Conservation (phyloP, 2,329 filamentous ascomycete species). For the Drechslerella coelobrocha region DNA sequence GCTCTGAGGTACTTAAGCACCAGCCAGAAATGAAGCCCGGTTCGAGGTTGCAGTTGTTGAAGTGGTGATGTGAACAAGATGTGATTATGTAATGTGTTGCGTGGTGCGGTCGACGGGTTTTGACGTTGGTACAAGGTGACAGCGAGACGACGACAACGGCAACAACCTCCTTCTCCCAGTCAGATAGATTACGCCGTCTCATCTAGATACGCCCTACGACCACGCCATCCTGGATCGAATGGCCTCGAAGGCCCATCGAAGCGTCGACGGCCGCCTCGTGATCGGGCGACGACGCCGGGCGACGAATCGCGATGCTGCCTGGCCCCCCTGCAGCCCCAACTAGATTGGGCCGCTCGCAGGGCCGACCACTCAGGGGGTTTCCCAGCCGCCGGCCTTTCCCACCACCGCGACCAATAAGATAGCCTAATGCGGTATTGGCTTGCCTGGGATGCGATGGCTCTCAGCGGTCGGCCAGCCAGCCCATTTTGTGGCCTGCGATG, state of each 20-base stretch:
- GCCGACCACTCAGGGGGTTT: not conserved
- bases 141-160: no score
- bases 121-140: no score
- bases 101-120: no score
- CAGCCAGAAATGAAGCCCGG: no score
- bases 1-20: no score
- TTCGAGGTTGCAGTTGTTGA: no score
- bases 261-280: not conserved
- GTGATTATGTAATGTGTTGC: no score
- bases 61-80: no score
- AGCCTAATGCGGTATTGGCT: not conserved
- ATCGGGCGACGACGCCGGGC: not conserved
- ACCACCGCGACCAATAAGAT: not conserved
- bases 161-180: no score
- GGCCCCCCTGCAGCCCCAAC: not conserved
- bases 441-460: conserved; percentile 26
- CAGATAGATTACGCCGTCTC: no score
- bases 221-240: not conserved
- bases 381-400: conserved; percentile 37
- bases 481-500: no score
- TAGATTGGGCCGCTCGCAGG: not conserved
- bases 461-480: no score
- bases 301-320: not conserved
- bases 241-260: not conserved
- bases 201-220: not conserved